These are phyloP conservation scores for Jackrogersella minutella DNA, from an alignment of 495 filamentous ascomycete species.

Conservation along the genomic window DNA sequence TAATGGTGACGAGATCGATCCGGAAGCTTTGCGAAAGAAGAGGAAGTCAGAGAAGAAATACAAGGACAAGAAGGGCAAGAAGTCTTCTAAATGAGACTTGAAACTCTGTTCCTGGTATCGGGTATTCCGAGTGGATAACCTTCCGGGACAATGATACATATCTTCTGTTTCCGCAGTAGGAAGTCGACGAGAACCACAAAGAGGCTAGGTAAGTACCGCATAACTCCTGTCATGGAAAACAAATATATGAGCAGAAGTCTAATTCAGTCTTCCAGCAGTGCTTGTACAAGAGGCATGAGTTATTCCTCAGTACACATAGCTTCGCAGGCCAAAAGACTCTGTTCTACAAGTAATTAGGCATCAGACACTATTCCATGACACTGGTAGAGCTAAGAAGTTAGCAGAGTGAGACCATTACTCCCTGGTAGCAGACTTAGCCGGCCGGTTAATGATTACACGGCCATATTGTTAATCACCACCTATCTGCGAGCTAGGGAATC, in stretches of 20 bases:
- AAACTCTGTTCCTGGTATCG: neutral
- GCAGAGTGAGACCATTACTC: neutral
- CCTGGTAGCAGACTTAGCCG: neutral
- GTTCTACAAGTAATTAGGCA: neutral
- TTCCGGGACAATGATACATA: neutral
- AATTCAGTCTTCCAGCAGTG: neutral
- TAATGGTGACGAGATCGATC: slow-evolving; percentile 25
- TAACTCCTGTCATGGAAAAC: neutral
- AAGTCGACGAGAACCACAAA: neutral
- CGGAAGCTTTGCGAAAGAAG: slow-evolving; percentile 42
- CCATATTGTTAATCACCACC: neutral
- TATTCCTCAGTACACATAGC: neutral
- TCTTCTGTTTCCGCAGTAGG: neutral
- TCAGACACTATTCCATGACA: neutral
- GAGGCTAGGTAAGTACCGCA: slow-evolving; percentile 5
- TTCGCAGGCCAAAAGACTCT: neutral
- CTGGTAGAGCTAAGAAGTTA: neutral
- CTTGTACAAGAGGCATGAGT: neutral
- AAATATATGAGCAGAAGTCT: neutral
- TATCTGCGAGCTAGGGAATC: neutral
- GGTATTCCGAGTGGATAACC: neutral
- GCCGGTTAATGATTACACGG: neutral
- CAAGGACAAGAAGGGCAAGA: slow-evolving; percentile 37
- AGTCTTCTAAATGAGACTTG: slow-evolving; percentile 9
- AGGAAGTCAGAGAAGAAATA: slow-evolving; percentile 32